phyloP scores from a whole-genome alignment of 2,329 filamentous ascomycete genomes.

The Calonectria pseudoreteaudii region DNA sequence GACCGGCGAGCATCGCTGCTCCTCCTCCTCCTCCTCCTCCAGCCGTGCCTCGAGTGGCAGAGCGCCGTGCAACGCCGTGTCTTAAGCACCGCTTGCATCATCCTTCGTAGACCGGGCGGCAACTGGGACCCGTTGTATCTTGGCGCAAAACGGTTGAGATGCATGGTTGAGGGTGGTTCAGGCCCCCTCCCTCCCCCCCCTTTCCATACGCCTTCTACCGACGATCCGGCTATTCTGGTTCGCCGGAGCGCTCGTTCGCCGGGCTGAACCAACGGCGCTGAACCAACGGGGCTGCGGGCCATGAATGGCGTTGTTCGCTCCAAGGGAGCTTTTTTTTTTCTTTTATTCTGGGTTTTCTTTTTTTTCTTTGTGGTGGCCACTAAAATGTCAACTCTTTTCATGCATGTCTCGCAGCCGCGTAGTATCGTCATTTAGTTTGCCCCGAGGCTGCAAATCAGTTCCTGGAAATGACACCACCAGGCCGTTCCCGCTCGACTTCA shows the following conservation, averaged over 20 bases:
- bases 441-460: constrained; percentile 21
- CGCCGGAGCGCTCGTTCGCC: constrained; percentile 21
- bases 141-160: constrained; percentile 2
- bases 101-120: constrained; percentile 27
- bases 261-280: constrained; percentile 32
- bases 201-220: neutral
- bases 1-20: neutral
- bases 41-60: constrained; percentile 32
- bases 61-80: too few relatives aligned
- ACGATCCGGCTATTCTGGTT: constrained; percentile 30
- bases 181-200: neutral
- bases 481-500: neutral
- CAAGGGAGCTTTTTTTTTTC: neutral
- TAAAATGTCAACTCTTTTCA: neutral
- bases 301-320: neutral
- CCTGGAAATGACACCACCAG: constrained; percentile 16
- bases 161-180: neutral
- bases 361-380: neutral
- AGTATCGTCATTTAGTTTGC: constrained; percentile 4
- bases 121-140: constrained; percentile 5
- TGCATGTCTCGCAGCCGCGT: neutral
- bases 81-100: constrained; percentile 28
- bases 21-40: too few relatives aligned
- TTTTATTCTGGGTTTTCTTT: too few relatives aligned
- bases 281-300: neutral